Percentiles rank a stretch among this genome's conserved stretches.
phyloP scores from a whole-genome alignment of 352 stramenopile genomes.

The Phytophthora boehmeriae region DNA sequence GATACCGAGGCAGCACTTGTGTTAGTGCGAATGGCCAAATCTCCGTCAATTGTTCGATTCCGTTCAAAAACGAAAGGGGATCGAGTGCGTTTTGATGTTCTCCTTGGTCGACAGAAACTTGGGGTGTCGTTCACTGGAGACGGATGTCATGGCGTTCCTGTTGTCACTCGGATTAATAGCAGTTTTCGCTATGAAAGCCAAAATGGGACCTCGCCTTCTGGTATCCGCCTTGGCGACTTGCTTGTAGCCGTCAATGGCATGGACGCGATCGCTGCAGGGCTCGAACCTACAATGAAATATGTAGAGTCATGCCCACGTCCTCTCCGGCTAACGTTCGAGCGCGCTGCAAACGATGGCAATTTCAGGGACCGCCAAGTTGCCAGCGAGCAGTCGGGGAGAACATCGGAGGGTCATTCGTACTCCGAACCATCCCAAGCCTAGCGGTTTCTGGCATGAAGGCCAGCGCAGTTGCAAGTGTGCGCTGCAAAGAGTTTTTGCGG shows the following conservation, averaged over 20 bases:
- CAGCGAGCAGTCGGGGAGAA: slow-evolving; percentile 26
- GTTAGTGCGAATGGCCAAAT: slow-evolving; percentile 33
- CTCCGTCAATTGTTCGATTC: slow-evolving; percentile 56
- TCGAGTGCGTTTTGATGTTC: slow-evolving; percentile 45
- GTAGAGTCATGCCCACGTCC: slow-evolving; percentile 40
- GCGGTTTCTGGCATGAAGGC: slow-evolving; percentile 2
- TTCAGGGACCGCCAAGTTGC: slow-evolving; percentile 17
- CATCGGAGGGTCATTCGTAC: slow-evolving; percentile 6
- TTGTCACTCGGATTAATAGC: slow-evolving; percentile 46
- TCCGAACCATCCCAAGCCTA: slow-evolving; percentile 21
- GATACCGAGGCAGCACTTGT: slow-evolving; percentile 38
- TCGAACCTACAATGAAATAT: slow-evolving; percentile 43
- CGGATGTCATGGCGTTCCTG: slow-evolving; percentile 43
- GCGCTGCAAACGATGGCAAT: slow-evolving; percentile 27
- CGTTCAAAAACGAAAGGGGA: slow-evolving; percentile 19
- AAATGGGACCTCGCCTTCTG: slow-evolving; percentile 6
- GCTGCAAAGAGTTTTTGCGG: slow-evolving; percentile 23
- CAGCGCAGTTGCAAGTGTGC: slow-evolving; percentile 18
- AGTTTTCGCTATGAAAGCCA: neutral
- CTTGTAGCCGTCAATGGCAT: slow-evolving; percentile 63
- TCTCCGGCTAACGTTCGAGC: slow-evolving; percentile 63
- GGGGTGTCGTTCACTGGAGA: slow-evolving; percentile 56
- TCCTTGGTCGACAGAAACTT: slow-evolving; percentile 43
- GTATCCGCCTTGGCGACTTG: slow-evolving; percentile 48
- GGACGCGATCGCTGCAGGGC: slow-evolving; percentile 48